Evolutionary conservation across 202 grass and related monocot genomes (phyloP).

Genomic region (Bolboschoenoplectus hybrid): DNA sequence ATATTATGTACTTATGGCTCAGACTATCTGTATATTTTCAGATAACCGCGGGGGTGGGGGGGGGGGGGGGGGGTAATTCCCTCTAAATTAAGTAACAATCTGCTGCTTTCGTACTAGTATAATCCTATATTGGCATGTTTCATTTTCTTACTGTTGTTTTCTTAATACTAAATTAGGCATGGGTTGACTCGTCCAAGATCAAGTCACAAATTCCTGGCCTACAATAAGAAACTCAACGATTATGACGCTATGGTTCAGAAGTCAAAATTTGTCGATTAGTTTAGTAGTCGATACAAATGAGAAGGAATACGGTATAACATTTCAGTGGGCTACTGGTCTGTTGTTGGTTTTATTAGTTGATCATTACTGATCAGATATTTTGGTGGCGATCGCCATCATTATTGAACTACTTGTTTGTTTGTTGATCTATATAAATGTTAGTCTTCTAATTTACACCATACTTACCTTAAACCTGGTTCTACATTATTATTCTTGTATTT

Average conservation of each 20-base stretch:
- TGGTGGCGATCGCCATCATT: not conserved
- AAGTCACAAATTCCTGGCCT: conserved; percentile 62
- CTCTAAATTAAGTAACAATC: conserved; percentile 53
- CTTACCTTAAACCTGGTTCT: not conserved
- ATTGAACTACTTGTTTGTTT: not conserved
- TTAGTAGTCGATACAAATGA: conserved; percentile 2
- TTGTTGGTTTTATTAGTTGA: conserved; percentile 19
- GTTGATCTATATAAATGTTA: not conserved
- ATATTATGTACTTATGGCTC: not conserved
- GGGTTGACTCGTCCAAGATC: conserved; percentile 91
- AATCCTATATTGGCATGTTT: not conserved
- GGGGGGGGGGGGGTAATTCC: not conserved
- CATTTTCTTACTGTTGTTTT: not conserved
- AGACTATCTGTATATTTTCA: conserved; percentile 43
- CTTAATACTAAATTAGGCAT: conserved; percentile 48
- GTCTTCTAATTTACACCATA: not conserved
- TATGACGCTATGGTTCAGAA: conserved; percentile 64
- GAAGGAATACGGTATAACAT: not conserved
- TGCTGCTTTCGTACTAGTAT: conserved; percentile 1
- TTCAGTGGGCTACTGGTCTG: conserved; percentile 8
- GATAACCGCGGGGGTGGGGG: conserved; percentile 18
- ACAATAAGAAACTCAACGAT: conserved; percentile 69
- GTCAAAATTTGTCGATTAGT: conserved; percentile 23
- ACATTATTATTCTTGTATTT: not conserved
- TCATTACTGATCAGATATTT: not conserved